Percentiles rank a stretch among this genome's conserved stretches.
Conservation (phyloP, 1,284 basidiomycete species). For the Sporisorium exsertum region DNA sequence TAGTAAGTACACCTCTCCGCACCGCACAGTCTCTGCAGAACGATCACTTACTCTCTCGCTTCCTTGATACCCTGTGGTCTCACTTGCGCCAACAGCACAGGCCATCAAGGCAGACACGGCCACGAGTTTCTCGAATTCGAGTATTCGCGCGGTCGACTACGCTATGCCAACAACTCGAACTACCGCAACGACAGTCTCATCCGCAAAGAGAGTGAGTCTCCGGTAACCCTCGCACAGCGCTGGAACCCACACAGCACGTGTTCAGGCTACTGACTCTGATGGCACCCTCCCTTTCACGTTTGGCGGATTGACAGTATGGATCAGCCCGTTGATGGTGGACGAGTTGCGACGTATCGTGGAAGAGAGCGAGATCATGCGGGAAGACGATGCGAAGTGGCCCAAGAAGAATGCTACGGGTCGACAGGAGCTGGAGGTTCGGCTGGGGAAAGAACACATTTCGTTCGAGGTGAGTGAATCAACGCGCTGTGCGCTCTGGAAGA, state of each 20-base stretch:
- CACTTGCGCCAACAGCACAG: conserved; percentile 45
- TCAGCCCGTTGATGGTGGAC: conserved; percentile 88
- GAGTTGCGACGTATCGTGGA: conserved; percentile 96
- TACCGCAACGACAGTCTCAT: conserved; percentile 97
- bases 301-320: conserved; percentile 79
- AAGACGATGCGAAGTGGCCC: conserved; percentile 97
- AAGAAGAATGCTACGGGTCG: conserved; percentile 98
- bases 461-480: conserved; percentile 81
- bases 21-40: background rate
- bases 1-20: conserved; percentile 53
- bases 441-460: conserved; percentile 95
- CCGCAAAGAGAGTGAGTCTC: conserved; percentile 90
- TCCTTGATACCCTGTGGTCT: background rate
- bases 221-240: background rate
- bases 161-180: conserved; percentile 99
- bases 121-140: conserved; percentile 92
- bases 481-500: background rate
- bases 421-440: conserved; percentile 93
- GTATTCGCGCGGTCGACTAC: conserved; percentile 92
- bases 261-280: background rate
- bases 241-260: too few relatives aligned
- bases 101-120: conserved; percentile 67
- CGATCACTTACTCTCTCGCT: background rate
- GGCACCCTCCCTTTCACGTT: background rate
- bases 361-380: conserved; percentile 93